Evolutionary conservation across 2,329 filamentous ascomycete genomes (phyloP).

Genomic region (Colletotrichum tofieldiae): DNA sequence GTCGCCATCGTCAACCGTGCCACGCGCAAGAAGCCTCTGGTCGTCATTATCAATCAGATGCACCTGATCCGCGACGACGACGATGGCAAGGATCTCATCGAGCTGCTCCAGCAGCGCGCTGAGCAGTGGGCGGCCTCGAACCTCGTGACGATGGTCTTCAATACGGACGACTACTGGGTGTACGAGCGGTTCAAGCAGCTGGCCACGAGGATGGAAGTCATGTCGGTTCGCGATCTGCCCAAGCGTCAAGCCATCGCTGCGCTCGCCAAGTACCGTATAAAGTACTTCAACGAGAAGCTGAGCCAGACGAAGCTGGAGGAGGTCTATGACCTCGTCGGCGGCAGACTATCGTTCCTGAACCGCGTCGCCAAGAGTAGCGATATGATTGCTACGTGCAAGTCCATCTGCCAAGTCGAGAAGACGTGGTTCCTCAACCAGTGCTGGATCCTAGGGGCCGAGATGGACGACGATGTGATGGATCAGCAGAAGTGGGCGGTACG

Average conservation of each 20-base stretch:
- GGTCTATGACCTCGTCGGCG: conserved; percentile 90
- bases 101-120: conserved; percentile 94
- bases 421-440: conserved; percentile 85
- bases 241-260: conserved; percentile 84
- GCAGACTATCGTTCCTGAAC: conserved; percentile 89
- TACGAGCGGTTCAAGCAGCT: conserved; percentile 95
- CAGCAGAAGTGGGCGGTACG: conserved; percentile 94
- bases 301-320: conserved; percentile 74
- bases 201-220: conserved; percentile 94
- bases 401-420: conserved; percentile 78
- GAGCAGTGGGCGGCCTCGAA: conserved; percentile 97
- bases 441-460: conserved; percentile 80
- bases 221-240: conserved; percentile 86
- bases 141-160: conserved; percentile 93
- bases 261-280: conserved; percentile 83
- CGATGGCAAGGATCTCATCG: conserved; percentile 92
- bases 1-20: conserved; percentile 83
- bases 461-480: conserved; percentile 99
- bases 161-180: conserved; percentile 98
- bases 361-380: conserved; percentile 88
- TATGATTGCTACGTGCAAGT: conserved; percentile 86
- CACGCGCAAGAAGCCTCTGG: conserved; percentile 76
- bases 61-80: conserved; percentile 94
- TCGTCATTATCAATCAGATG: conserved; percentile 96
- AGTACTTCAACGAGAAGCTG: conserved; percentile 79